phyloP scores from a whole-genome alignment of 352 stramenopile species.

The Globisporangium splendens region DNA sequence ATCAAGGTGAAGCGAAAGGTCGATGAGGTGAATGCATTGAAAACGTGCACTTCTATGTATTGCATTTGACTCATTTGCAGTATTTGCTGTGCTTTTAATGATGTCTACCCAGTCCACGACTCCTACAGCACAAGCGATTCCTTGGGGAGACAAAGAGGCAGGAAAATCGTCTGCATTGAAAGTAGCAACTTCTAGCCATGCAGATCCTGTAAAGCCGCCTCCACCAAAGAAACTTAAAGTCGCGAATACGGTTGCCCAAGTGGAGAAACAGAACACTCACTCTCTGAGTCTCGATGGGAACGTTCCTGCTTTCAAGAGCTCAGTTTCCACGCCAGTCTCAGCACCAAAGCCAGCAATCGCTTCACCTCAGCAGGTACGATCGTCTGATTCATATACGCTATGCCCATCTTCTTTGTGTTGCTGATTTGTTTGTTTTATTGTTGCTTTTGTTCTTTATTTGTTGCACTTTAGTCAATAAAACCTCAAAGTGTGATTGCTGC shows the following conservation, averaged over 20 bases:
- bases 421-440: too few species aligned
- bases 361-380: too few species aligned
- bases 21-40: neutral
- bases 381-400: too few species aligned
- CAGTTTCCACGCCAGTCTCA: neutral
- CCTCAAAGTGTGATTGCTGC: too few species aligned
- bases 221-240: neutral
- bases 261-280: neutral
- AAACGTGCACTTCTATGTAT: neutral
- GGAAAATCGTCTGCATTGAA: neutral
- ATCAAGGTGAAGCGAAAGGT: neutral
- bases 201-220: neutral
- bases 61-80: too few species aligned
- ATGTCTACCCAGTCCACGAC: too few species aligned
- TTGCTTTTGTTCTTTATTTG: too few species aligned
- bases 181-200: neutral
- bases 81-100: too few species aligned
- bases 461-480: too few species aligned
- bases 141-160: neutral
- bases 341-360: neutral
- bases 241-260: neutral
- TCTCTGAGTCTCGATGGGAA: neutral
- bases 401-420: too few species aligned
- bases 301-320: neutral
- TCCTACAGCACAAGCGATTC: too few species aligned